These are phyloP conservation scores for Nadsonia starkeyi-henricii DNA, from an alignment of 1,139 yeast species.

Conservation along the genomic window DNA sequence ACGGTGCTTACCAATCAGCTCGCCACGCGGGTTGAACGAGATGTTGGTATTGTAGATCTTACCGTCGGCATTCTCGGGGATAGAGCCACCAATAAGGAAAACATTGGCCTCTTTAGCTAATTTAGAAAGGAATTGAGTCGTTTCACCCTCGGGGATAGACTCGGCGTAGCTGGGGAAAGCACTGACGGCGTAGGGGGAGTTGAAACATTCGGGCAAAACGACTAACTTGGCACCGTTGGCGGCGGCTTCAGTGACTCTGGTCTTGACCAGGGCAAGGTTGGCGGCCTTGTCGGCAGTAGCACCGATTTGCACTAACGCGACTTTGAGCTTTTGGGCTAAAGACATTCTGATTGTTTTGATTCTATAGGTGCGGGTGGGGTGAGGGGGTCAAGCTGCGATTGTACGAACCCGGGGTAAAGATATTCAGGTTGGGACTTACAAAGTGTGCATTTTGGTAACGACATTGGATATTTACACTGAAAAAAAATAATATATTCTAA, in stretches of 20 bases:
- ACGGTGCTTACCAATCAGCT: constrained; percentile 70
- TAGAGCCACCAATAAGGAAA: constrained; percentile 76
- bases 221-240: constrained; percentile 32
- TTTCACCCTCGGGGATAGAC: constrained; percentile 50
- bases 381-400: too few relatives aligned
- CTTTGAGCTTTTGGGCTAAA: constrained; percentile 26
- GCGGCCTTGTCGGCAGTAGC: constrained; percentile 59
- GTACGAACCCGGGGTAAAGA: too few relatives aligned
- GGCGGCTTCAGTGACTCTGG: constrained; percentile 42
- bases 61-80: constrained; percentile 60
- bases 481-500: too few relatives aligned
- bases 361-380: too few relatives aligned
- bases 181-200: constrained; percentile 83
- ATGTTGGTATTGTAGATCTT: constrained; percentile 71
- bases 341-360: constrained; percentile 1
- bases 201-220: constrained; percentile 87
- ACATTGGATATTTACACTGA: too few relatives aligned
- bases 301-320: constrained; percentile 66
- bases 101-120: constrained; percentile 51
- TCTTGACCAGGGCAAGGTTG: constrained; percentile 42
- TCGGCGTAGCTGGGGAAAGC: constrained; percentile 83
- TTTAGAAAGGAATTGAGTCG: constrained; percentile 44
- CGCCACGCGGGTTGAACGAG: constrained; percentile 58
- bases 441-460: too few relatives aligned
- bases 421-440: too few relatives aligned